Conservation (phyloP, 768 basidiomycete genomes). For the Russula sp. region DNA sequence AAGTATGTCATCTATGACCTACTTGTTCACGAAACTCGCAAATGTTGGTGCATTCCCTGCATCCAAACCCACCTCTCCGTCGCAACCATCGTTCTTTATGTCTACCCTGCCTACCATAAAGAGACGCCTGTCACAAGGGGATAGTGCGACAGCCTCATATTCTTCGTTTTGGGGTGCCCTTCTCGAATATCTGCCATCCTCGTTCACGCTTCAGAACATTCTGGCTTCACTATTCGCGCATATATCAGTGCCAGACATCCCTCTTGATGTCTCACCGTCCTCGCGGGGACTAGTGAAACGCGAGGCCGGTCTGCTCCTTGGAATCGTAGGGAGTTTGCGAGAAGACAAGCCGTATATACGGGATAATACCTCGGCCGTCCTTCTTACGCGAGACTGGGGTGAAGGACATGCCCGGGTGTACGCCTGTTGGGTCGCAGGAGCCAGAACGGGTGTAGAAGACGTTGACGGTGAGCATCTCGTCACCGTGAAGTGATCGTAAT, state of each 20-base stretch:
- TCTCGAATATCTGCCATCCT: constrained; percentile 49
- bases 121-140: constrained; percentile 35
- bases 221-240: constrained; percentile 58
- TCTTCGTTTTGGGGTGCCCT: constrained; percentile 49
- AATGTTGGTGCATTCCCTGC: constrained; percentile 65
- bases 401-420: constrained; percentile 59
- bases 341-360: constrained; percentile 50
- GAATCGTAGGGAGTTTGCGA: constrained; percentile 51
- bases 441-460: constrained; percentile 38
- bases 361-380: constrained; percentile 48
- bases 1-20: constrained; percentile 43
- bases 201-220: constrained; percentile 53
- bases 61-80: constrained; percentile 47
- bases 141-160: constrained; percentile 40
- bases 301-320: constrained; percentile 53
- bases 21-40: constrained; percentile 63
- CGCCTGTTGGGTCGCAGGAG: constrained; percentile 64
- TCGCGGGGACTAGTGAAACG: constrained; percentile 48
- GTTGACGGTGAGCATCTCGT: constrained; percentile 35
- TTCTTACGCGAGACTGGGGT: constrained; percentile 58
- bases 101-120: constrained; percentile 51
- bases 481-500: background rate
- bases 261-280: constrained; percentile 36
- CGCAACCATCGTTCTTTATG: constrained; percentile 70
- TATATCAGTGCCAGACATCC: constrained; percentile 37